Percentiles rank a stretch among this genome's conserved stretches.
Conservation (phyloP, 352 stramenopile species). For the Globisporangium paddicum region DNA sequence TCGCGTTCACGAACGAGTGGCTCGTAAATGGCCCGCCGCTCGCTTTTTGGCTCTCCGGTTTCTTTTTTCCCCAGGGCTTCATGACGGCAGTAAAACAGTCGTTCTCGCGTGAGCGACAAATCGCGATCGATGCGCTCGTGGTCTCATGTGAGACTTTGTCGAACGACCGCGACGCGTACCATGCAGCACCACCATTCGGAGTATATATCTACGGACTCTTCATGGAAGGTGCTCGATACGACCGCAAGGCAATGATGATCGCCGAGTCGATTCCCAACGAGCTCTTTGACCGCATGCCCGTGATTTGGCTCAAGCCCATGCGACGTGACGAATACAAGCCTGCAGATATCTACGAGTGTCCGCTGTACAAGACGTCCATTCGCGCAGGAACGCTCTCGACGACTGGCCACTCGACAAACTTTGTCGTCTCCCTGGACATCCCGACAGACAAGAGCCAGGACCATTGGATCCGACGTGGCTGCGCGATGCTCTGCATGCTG, state of each 20-base stretch:
- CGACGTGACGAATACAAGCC: slow-evolving; percentile 68
- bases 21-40: slow-evolving; percentile 72
- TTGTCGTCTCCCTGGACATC: slow-evolving; percentile 86
- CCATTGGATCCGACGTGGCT: slow-evolving; percentile 92
- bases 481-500: slow-evolving; percentile 93
- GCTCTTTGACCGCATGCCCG: slow-evolving; percentile 89
- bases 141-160: slow-evolving; percentile 81
- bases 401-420: slow-evolving; percentile 93
- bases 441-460: slow-evolving; percentile 78
- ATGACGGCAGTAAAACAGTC: slow-evolving; percentile 94
- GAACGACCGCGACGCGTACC: slow-evolving; percentile 70
- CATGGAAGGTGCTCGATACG: slow-evolving; percentile 92
- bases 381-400: slow-evolving; percentile 89
- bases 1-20: slow-evolving; percentile 85
- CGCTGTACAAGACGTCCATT: slow-evolving; percentile 92
- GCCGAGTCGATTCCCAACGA: slow-evolving; percentile 87
- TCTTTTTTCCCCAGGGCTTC: slow-evolving; percentile 96
- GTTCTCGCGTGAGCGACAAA: slow-evolving; percentile 86
- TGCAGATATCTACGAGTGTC: slow-evolving; percentile 84
- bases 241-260: slow-evolving; percentile 67
- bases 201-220: slow-evolving; percentile 94
- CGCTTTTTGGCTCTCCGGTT: slow-evolving; percentile 90
- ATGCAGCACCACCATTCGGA: slow-evolving; percentile 61
- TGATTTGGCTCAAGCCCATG: slow-evolving; percentile 90
- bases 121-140: slow-evolving; percentile 90